Base-by-base conservation (phyloP, 352 stramenopile genomes). In the Globisporangium middletonii region DNA sequence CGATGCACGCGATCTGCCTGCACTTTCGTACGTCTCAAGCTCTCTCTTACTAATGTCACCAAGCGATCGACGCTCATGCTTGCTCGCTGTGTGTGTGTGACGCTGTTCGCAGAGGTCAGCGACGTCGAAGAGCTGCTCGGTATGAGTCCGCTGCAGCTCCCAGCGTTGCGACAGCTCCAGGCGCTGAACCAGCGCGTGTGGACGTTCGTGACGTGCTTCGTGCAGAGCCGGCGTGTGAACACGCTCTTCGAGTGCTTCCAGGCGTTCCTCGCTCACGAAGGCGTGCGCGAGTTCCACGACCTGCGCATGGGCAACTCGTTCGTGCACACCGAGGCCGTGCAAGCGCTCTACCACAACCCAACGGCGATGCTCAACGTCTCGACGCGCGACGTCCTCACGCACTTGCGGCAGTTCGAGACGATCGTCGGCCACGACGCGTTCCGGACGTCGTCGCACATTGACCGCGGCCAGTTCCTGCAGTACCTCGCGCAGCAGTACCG, bases 281-380 rank as follows among this genome's bases (percentile, higher is more conserved):
- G 76, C 44, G 69, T 92, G 23, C 67, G 58, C 6, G 69, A 75
- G 33, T 91, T 92, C 52, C 48, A 68, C 15, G 77, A 90, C 15
- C 69, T 94, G 15, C 83, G 78, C 50, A 64, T 95, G 1, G 85
- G 85, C 49, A 95, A 89, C 53, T 89, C 79, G 13, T 95, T 95
- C 58, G 26, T 89, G 33, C 75, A 83, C 46, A 81, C 81, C 1
- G 81, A 92, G 53, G 81, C 85, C n/a, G 83, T 93, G 53, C 83
- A 93, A 62, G 58, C 75, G 37, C 54, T 91, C 18, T 89, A 92
- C 53, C 69, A 75, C 18, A 63, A 63, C 1, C 71, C 83, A 0
- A 56, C 65, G 1, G 49, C 57, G 27, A 69, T 95, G 46, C 62
- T 83, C 43, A 71, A 59, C 26, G 63, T 93, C 46, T 80, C 79